Evolutionary conservation across 257 asterid genomes (phyloP), one percentile per base, ranked within the genome.

Genomic region (Catharanthus roseus): DNA sequence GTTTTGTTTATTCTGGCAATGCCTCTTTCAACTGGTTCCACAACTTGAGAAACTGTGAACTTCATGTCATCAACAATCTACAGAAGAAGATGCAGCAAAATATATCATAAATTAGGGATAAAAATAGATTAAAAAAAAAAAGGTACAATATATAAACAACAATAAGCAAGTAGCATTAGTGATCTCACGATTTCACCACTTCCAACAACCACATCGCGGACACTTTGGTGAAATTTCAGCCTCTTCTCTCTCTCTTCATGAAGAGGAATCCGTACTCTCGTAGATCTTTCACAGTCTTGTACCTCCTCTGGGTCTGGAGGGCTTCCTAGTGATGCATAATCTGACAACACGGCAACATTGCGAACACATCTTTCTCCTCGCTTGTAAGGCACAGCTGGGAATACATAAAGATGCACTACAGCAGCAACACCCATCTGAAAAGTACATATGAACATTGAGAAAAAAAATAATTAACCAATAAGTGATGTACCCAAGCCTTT

Each of bases 391-490:
- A 65, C 81, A 36, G 97, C 97, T 38, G 99, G 97, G 86, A 93
- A 93, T 70, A 87, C 96, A 78, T 87, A 89, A 54, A 93, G 92
- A 83, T 93, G 99, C 65, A 93, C 90, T 73, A 93, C 86, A 76
- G 99, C 97, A 82, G 99, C 99, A 79, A 93, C 58, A 60, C 99
- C 99, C 99, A 93, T 93, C 97, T 93, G 86, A 77, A 81, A 72
- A 67, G 77, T 72, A 80, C 76, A 44, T 67, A 70, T 58, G 61
- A 76, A 56, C 28, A 51, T 72, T 18, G 62, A 38, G 49, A 33
- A 66, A 28, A 65, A n/a, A 26, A 28, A 50, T 53, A 68, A 28
- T 28, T 0, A 61, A 24, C 10, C 3, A 62, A 34, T 16, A 49
- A 9, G 2, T n/a, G 23, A 6, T n/a, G 23, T 6, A 1, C 23